Percentiles rank a stretch among this genome's conserved stretches.
These are phyloP conservation scores for Paecilomyces sp. DNA, from an alignment of 2,329 filamentous ascomycete species.

Conservation along the genomic window DNA sequence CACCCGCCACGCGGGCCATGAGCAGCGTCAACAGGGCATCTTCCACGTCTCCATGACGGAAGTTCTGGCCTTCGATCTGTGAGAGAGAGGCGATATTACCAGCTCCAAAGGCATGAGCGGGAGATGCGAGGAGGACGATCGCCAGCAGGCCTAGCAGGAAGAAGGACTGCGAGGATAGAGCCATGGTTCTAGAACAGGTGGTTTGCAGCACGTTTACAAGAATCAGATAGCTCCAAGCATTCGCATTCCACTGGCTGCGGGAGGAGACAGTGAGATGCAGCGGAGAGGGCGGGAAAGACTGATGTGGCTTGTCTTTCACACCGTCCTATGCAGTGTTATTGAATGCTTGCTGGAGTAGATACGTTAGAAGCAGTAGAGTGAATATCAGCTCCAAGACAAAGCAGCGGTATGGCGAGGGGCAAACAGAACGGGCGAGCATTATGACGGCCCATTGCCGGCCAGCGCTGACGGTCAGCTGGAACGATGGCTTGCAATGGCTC, in stretches of 20 bases:
- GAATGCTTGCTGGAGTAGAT: not conserved
- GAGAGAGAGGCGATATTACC: slow-evolving; percentile 80
- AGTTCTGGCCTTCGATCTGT: slow-evolving; percentile 77
- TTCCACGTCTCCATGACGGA: slow-evolving; percentile 88
- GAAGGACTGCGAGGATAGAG: slow-evolving; percentile 20
- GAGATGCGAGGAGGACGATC: slow-evolving; percentile 60
- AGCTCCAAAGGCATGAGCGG: slow-evolving; percentile 72
- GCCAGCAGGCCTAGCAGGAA: slow-evolving; percentile 41
- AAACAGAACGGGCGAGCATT: not conserved
- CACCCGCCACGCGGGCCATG: slow-evolving; percentile 55
- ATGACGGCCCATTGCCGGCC: not conserved
- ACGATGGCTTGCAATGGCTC: not conserved
- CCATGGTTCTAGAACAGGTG: slow-evolving; percentile 6
- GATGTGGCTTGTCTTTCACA: not conserved
- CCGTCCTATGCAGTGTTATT: not conserved
- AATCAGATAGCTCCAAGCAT: not conserved
- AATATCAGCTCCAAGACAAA: not conserved
- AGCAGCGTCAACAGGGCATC: slow-evolving; percentile 73
- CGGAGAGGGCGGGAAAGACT: not conserved
- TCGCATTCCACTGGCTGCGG: not conserved
- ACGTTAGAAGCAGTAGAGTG: not conserved
- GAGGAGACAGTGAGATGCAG: not conserved
- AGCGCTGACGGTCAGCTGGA: not conserved
- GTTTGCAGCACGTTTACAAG: not conserved
- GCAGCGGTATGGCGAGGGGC: not conserved